Conservation (phyloP, 805 yeast species). For the Candida wancherniae region DNA sequence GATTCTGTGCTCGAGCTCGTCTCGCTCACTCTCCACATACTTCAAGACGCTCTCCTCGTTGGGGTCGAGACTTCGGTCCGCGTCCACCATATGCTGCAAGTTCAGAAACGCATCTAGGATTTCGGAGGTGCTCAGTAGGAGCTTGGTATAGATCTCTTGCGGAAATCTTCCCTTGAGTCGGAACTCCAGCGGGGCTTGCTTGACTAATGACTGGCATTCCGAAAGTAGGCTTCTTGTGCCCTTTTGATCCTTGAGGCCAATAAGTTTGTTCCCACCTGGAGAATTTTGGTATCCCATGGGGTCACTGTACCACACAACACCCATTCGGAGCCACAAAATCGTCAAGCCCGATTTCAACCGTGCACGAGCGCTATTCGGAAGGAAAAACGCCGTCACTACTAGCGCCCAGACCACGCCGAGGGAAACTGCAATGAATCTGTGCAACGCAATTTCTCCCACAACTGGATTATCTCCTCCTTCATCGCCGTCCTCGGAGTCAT, state of each 20-base stretch:
- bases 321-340: slow-evolving; percentile 72
- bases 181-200: slow-evolving; percentile 72
- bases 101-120: slow-evolving; percentile 75
- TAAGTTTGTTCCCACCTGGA: slow-evolving; percentile 17
- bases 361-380: slow-evolving; percentile 74
- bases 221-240: slow-evolving; percentile 51
- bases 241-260: slow-evolving; percentile 43
- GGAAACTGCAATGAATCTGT: slow-evolving; percentile 67
- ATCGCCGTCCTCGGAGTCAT: slow-evolving; percentile 52
- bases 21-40: slow-evolving; percentile 52
- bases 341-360: slow-evolving; percentile 62
- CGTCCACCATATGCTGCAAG: slow-evolving; percentile 60
- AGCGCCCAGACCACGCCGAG: slow-evolving; percentile 77
- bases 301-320: slow-evolving; percentile 75
- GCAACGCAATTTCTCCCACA: slow-evolving; percentile 70
- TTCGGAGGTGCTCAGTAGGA: slow-evolving; percentile 53
- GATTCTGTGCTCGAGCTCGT: slow-evolving; percentile 65
- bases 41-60: slow-evolving; percentile 55
- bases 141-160: slow-evolving; percentile 40
- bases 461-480: slow-evolving; percentile 72
- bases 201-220: slow-evolving; percentile 55
- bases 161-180: slow-evolving; percentile 75
- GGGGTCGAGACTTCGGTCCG: slow-evolving; percentile 49
- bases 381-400: slow-evolving; percentile 55
- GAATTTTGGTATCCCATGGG: slow-evolving; percentile 47